These are phyloP conservation scores for Curvularia hawaiiensis DNA, from an alignment of 2,329 filamentous ascomycete species.

Conservation along the genomic window DNA sequence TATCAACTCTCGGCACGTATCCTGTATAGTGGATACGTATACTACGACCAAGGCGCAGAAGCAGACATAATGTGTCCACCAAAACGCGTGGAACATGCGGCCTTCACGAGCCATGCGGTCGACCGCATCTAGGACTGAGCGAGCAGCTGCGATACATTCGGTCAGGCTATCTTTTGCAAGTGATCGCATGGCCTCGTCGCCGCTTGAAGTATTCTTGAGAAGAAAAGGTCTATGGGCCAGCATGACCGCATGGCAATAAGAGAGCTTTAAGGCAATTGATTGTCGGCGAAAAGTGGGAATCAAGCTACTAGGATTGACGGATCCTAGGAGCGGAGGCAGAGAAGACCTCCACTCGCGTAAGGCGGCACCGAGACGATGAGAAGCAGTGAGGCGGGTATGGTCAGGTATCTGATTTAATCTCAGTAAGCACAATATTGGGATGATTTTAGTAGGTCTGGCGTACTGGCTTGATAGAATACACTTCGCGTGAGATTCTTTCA, in stretches of 20 bases:
- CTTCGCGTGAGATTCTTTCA: constrained; percentile 38
- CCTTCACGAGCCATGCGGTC: constrained; percentile 48
- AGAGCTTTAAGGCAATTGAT: constrained; percentile 37
- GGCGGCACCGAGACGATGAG: constrained; percentile 47
- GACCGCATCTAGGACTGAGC: constrained; percentile 45
- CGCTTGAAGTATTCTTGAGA: constrained; percentile 23
- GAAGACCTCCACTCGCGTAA: constrained; percentile 41
- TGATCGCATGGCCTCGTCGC: constrained; percentile 25
- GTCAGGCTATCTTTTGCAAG: constrained; percentile 47
- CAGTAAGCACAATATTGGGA: background rate
- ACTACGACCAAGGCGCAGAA: constrained; percentile 57
- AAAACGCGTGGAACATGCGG: constrained; percentile 51
- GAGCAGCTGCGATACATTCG: constrained; percentile 53
- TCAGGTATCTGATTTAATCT: constrained; percentile 20
- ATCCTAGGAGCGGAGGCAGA: constrained; percentile 53
- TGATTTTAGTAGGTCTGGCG: background rate
- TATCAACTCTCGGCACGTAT: constrained; percentile 16
- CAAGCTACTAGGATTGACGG: constrained; percentile 53
- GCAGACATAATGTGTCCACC: constrained; percentile 57
- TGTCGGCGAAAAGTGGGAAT: constrained; percentile 52
- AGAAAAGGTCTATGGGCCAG: constrained; percentile 43
- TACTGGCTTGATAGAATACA: constrained; percentile 43
- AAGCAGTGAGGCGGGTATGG: constrained; percentile 46
- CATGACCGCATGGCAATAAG: constrained; percentile 44
- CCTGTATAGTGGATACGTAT: constrained; percentile 56